A percentile compares a stretch with the other conserved stretches of the same genome.
Conservation (phyloP, 2,329 filamentous ascomycete species). For the Chaetomiaceae sp. region DNA sequence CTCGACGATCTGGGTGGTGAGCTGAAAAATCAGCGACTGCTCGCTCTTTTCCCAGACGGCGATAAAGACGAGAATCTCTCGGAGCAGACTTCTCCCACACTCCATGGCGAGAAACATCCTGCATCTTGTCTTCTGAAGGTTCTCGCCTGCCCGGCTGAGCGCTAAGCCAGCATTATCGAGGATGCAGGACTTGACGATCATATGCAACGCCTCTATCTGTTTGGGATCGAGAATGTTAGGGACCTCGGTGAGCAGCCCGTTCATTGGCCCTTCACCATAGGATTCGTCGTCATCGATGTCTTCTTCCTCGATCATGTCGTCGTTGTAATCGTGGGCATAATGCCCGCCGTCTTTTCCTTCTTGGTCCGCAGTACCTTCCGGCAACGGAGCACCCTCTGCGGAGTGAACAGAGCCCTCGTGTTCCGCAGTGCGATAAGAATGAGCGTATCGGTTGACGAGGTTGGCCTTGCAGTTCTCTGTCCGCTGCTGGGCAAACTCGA, state of each 20-base stretch:
- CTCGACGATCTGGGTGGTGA: constrained; percentile 93
- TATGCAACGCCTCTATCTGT: constrained; percentile 92
- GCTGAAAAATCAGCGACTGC: constrained; percentile 90
- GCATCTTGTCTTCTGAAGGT: constrained; percentile 84
- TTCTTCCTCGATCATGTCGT: constrained; percentile 61
- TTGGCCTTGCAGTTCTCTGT: constrained; percentile 57
- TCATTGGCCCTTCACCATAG: constrained; percentile 72
- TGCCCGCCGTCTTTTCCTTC: constrained; percentile 23
- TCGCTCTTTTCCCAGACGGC: constrained; percentile 96
- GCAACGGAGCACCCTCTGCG: constrained; percentile 34
- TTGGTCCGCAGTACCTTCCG: constrained; percentile 22
- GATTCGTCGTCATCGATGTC: constrained; percentile 71
- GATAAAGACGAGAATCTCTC: constrained; percentile 92
- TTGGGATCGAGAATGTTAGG: constrained; percentile 90
- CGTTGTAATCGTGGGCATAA: constrained; percentile 36
- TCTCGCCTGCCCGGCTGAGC: constrained; percentile 63
- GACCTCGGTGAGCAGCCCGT: constrained; percentile 85
- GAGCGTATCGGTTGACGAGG: constrained; percentile 52
- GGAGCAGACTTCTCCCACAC: constrained; percentile 80
- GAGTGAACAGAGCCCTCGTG: constrained; percentile 35
- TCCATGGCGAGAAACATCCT: constrained; percentile 86
- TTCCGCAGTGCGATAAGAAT: constrained; percentile 42
- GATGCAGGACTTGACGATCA: constrained; percentile 96
- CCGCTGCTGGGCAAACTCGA: constrained; percentile 54
- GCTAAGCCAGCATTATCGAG: constrained; percentile 74